Evolutionary conservation across 2,329 filamentous ascomycete genomes (phyloP).

Genomic region (Trichoderma semiorbis): DNA sequence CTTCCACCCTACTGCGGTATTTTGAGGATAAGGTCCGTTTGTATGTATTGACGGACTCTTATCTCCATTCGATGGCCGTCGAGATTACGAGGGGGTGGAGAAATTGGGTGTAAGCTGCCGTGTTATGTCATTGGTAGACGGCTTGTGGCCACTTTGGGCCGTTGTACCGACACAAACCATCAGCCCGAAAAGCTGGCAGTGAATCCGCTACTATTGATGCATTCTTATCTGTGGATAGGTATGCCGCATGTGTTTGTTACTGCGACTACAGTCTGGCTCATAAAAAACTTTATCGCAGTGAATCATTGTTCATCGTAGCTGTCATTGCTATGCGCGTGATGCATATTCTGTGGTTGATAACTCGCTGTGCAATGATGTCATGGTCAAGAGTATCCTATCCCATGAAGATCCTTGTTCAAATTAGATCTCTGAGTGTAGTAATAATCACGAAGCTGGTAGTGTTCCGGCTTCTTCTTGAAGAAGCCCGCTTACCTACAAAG

Average conservation of each 20-base stretch:
- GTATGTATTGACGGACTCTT: background rate
- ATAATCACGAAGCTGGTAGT: background rate
- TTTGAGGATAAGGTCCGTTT: background rate
- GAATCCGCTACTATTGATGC: background rate
- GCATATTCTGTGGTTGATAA: background rate
- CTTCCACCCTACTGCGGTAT: background rate
- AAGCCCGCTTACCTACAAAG: background rate
- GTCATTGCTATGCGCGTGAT: background rate
- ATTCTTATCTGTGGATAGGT: background rate
- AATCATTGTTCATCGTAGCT: background rate
- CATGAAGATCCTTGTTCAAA: background rate
- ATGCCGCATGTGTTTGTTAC: background rate
- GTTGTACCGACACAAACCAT: background rate
- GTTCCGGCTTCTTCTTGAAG: background rate
- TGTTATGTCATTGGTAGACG: background rate
- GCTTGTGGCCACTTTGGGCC: background rate
- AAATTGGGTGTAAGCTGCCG: background rate
- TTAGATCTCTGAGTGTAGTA: background rate
- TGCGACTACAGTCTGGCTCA: background rate
- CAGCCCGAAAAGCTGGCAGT: background rate
- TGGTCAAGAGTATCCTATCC: background rate
- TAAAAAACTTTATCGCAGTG: background rate
- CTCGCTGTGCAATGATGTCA: background rate
- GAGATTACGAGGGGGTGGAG: background rate
- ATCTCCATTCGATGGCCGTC: background rate